A percentile compares a stretch with the other conserved stretches of the same genome.
Conservation (phyloP, 257 asterid species). For the Anisodus acutangulus region DNA sequence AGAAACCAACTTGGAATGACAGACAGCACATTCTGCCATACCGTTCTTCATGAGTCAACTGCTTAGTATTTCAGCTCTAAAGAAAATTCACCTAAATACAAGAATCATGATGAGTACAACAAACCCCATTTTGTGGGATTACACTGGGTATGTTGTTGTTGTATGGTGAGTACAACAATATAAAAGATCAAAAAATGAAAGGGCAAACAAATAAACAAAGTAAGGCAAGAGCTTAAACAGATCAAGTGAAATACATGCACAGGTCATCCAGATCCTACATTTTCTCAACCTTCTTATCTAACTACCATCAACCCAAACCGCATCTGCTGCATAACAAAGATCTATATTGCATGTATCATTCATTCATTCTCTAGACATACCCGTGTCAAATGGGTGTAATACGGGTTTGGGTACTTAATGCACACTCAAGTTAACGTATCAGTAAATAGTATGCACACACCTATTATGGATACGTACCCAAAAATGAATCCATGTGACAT, state of each 20-base stretch:
- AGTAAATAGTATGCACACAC: neutral
- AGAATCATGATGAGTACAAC: neutral
- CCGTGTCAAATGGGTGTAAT: neutral
- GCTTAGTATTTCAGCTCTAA: conserved; percentile 14
- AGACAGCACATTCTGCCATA: conserved; percentile 83
- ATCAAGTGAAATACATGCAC: neutral
- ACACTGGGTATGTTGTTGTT: no score
- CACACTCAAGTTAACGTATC: neutral
- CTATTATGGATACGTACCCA: neutral
- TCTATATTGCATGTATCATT: neutral
- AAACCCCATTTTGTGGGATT: no score
- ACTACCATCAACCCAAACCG: conserved; percentile 3
- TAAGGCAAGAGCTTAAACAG: neutral
- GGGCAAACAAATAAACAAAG: neutral
- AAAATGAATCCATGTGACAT: neutral
- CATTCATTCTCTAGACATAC: neutral
- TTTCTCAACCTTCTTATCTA: neutral
- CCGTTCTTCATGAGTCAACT: conserved; percentile 55
- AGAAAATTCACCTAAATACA: conserved; percentile 18
- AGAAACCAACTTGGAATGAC: conserved; percentile 75
- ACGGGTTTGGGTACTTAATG: no score
- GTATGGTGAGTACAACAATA: neutral
- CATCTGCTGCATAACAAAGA: conserved; percentile 10
- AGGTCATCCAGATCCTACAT: neutral
- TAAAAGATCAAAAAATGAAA: neutral